Evolutionary conservation across 2,329 filamentous ascomycete species (phyloP), one percentile per base, ranked within the genome.

Genomic region (Aspergillus sp.): DNA sequence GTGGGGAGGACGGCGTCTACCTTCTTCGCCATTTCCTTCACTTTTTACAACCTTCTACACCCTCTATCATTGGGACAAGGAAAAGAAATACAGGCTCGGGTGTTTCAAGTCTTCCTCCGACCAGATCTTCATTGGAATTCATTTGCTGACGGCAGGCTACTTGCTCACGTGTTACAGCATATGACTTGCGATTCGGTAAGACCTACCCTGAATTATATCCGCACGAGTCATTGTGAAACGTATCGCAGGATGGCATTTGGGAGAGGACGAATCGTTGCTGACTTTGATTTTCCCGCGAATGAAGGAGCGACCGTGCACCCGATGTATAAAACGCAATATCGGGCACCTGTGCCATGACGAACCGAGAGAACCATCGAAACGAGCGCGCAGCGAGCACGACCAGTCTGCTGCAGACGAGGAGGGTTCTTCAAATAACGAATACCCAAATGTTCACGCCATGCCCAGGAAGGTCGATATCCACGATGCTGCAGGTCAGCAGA

Each of bases 301-400:
- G 52, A 76, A 96, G 91, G 91, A 96, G 81, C 89, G 95, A 74
- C 95, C 95, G 70, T 99, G 95, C 84, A 93, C 91, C 70, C 86
- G 95, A 79, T 99, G 95, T 82, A 91, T 98, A 78, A 99, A 98
- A 80, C 89, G 95, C 72, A 96, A 96, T 79, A 99, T 99, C 75
- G 95, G 93, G 69, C 95, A 99, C 77, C 84, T 99, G 65, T 99
- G 95, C 77, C 95, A 97, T 80, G 95, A 99, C 77, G 95, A 98
- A 78, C 93, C 93, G 66, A 88, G 93, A 75, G 93, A 99, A 71
- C 82, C 87, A 66, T 85, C 88, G 59, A 96, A 95, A 78, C 93
- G 93, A 77, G 78, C 84, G 67, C 96, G 93, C 79, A 84, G 80
- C 72, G 81, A 85, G 66, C 79, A 80, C 62, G 83, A 80, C 61